Conservation (phyloP, 331 rosid species). For the Spiraea crenata region DNA sequence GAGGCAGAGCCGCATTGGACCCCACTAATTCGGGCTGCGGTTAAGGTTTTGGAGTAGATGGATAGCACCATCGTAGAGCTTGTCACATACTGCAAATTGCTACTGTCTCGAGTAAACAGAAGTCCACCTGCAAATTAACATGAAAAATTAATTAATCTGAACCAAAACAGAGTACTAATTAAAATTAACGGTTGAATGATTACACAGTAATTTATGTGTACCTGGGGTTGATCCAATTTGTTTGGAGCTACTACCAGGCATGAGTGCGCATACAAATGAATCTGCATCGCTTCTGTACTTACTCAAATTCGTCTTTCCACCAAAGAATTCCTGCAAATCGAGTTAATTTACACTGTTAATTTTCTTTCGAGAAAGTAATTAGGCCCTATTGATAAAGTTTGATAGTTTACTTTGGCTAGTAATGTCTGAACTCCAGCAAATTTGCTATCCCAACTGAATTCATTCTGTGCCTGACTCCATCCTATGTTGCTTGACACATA, state of each 20-base stretch:
- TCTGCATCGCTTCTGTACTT: conserved; percentile 55
- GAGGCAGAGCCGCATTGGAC: conserved; percentile 59
- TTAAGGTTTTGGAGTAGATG: conserved; percentile 55
- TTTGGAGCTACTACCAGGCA: conserved; percentile 77
- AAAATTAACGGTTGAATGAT: background rate
- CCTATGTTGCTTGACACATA: conserved; percentile 59
- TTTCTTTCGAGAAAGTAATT: background rate
- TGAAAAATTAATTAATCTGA: background rate
- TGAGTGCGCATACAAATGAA: conserved; percentile 66
- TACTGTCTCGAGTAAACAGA: conserved; percentile 58
- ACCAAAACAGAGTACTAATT: background rate
- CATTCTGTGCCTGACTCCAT: conserved; percentile 62
- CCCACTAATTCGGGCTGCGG: conserved; percentile 37
- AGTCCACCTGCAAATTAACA: conserved; percentile 63
- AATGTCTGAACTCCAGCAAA: conserved; percentile 79
- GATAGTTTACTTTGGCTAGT: conserved; percentile 46
- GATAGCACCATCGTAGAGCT: conserved; percentile 64
- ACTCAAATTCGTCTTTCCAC: conserved; percentile 50
- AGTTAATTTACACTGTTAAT: background rate
- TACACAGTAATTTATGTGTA: conserved; percentile 3
- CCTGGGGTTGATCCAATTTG: conserved; percentile 68
- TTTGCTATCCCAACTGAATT: conserved; percentile 94
- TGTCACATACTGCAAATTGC: conserved; percentile 73
- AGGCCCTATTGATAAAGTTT: no score
- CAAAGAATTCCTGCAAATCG: conserved; percentile 54